Evolutionary conservation across 768 basidiomycete species (phyloP), one percentile per base, ranked within the genome.

Genomic region (Steccherinum ochraceum): DNA sequence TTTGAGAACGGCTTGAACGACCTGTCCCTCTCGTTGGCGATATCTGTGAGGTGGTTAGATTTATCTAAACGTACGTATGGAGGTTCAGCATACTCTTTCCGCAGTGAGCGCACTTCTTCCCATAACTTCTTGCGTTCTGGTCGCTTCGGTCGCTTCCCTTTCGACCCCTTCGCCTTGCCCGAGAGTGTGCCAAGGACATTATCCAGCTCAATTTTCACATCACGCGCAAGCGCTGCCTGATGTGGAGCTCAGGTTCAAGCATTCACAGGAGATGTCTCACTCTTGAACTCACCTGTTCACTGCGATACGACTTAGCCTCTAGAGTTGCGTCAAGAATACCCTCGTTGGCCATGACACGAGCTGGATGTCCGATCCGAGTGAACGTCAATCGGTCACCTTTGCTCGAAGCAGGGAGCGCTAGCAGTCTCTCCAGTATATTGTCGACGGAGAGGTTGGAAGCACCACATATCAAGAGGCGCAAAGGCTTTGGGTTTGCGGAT

Each of bases 381-480:
- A 85, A 79, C 61, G 75, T 83, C 11, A 89, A 57, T 52, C 69
- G 75, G 19, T 72, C 67, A 3, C 71, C 73, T 46, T 77, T 81
- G 21, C 76, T 76, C 1, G 67, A 58, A 0, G 67, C 53, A 12
- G 85, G 83, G 3, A 89, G 68, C 13, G 76, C 77, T 13, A 89
- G 72, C 10, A 99, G 74, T 18, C 96, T 78, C 58, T 94, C 86
- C 12, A 99, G 76, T 35, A 99, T 86, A 65, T 99, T 99, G 66
- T 99, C 96, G 1, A 96, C 92, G 1, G 94, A 88, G 46, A 99
- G 73, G 59, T 99, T 96, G 2, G 89, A 93, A 5, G 93, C 93
- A 19, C 93, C 93, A 60, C 94, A 96, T 3, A 97, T 84, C 12
- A 97, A 80, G 3, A 96, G 69, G 25, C 84, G 79, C 30, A 73